phyloP scores from a whole-genome alignment of 441 rosid species.

The Arabidopsis hybrid region DNA sequence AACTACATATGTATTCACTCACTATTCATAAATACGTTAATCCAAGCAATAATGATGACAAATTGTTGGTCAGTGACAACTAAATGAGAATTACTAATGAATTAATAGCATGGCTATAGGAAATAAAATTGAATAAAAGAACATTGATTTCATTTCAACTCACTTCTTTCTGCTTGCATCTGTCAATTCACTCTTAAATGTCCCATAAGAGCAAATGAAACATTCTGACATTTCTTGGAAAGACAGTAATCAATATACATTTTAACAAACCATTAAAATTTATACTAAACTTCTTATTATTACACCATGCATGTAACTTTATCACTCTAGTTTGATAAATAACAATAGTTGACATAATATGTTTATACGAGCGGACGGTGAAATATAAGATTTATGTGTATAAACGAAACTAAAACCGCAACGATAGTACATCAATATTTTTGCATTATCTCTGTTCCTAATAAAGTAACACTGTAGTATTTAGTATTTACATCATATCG shows the following conservation, averaged over 20 bases:
- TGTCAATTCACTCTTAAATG: conserved; percentile 27
- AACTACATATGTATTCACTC: neutral
- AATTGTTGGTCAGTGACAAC: conserved; percentile 17
- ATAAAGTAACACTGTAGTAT: neutral
- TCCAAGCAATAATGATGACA: conserved; percentile 26
- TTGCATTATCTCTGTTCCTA: neutral
- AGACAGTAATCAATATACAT: neutral
- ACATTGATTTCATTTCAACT: conserved; percentile 27
- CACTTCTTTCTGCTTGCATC: conserved; percentile 32
- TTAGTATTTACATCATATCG: neutral
- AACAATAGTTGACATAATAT: neutral
- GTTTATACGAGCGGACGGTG: neutral
- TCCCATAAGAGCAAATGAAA: conserved; percentile 13
- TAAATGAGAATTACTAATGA: neutral
- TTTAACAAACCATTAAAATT: too few species aligned
- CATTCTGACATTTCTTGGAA: conserved; percentile 36
- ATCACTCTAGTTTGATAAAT: neutral
- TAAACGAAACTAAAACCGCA: neutral
- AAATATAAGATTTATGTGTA: neutral
- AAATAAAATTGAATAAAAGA: conserved; percentile 1
- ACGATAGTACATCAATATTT: neutral
- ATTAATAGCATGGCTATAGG: neutral
- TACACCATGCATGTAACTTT: neutral
- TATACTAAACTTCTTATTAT: too few species aligned
- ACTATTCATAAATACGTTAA: neutral